Base-by-base conservation (phyloP, 2,329 filamentous ascomycete genomes). In the Neonectria magnoliae region DNA sequence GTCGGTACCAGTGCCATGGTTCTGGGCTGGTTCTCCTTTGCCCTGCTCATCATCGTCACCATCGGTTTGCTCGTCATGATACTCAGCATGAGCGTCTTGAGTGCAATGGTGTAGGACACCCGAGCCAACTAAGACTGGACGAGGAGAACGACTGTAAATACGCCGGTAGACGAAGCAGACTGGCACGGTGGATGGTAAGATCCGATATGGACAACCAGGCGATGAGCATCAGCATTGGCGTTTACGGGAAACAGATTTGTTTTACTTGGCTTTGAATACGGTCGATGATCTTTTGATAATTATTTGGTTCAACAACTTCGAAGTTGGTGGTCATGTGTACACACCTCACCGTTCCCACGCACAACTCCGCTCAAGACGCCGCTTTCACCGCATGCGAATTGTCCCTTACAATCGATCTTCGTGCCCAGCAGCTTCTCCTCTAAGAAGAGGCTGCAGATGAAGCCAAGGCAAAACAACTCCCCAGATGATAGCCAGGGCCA, bases 31-130 rank as follows among this genome's bases (percentile, higher is more conserved):
- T 98, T 99, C 81, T 93, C 93, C 45, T 98, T 99, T 76, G 91
- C 93, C 22, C 80, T 98, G 57, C 85, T 99, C 69, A 97, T 99
- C 73, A 91, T 98, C 67, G 95, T 98, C 57, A 98, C 95, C 53
- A 96, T 98, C 75, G 96, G 95, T 60, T 81, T 98, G 79, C 83
- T 99, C 67, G 92, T 98, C 75, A 98, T 98, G 94, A 97, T 98
- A 75, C 83, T 98, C 78, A 98, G 94, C 81, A 96, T 98, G 77
- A 88, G 90, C 71, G 86, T 97, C 61, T 82, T 98, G 69, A 86
- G 89, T 72, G 86, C 91, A 73, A 81, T 88, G 76, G 82, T 79
- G 66, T 75, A 71, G 72, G 60, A 61, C 22, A 57, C 62, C 51
- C 27, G 20, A 63, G 63, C 65, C 47, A 66, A 65, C 54, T 61